Evolutionary conservation across 441 rosid species (phyloP), one percentile per base, ranked within the genome.

Genomic region (Gossypium gossypioides): DNA sequence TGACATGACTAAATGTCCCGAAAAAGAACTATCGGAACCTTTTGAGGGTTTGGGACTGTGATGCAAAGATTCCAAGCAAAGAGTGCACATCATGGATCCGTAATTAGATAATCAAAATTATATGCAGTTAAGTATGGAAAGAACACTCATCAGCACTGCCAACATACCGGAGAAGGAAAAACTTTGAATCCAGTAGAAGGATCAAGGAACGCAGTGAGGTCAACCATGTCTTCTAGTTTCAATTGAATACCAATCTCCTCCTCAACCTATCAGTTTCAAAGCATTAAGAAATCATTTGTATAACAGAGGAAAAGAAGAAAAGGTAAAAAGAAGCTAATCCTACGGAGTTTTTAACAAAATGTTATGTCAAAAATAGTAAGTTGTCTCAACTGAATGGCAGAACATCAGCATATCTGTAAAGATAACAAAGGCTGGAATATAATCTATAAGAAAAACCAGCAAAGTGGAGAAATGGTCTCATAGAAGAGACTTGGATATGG

Each of bases 171-270:
- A 77, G 96, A 94, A 71, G 96, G 96, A 59, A 90, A 83, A 50
- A 89, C 79, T 77, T 83, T 78, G 85, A 79, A 40, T 70, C 92
- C 91, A 6, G 93, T 88, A 52, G 90, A 87, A 68, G 87, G 82
- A 48, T 94, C 86, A 29, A 90, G 88, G 79, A 91, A 90, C 73
- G 91, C 84, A 1, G 99, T 88, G 76, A 94, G 93, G 78, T 94
- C 93, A 72, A 94, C 81, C 93, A 90, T 84, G 78, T 88, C 91
- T 74, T 86, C 91, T 1, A 83, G 79, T 19, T 80, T 91, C 72
- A 94, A 78, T 34, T 80, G 87, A 72, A 91, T 89, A 75, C 97
- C 93, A 0, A 84, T 85, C 76, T 94, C 97, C 79, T 94, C 99
- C 83, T 90, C 94, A 6, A 94, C 93, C 97, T 94, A 81, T 64